phyloP scores from a whole-genome alignment of 2,329 filamentous ascomycete species.

The Cladosporium oxysporum region DNA sequence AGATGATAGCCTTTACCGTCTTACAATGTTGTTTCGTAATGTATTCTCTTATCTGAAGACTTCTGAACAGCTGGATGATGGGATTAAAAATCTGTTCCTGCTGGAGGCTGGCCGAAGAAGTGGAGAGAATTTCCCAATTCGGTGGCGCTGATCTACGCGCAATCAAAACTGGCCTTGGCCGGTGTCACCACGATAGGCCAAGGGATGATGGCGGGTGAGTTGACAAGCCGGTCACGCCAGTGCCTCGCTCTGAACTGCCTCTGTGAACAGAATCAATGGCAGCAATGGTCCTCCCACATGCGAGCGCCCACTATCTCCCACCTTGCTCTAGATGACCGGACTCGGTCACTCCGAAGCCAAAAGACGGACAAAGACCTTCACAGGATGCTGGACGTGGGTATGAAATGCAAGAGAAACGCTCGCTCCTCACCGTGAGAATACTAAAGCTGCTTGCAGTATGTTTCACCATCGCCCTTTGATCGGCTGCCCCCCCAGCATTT shows the following conservation, averaged over 20 bases:
- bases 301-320: too few relatives aligned
- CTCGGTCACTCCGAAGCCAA: background rate
- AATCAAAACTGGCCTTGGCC: background rate
- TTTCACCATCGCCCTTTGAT: too few relatives aligned
- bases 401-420: too few relatives aligned
- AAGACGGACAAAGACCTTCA: slow-evolving; percentile 17
- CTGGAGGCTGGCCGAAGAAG: background rate
- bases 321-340: background rate
- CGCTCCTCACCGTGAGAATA: too few relatives aligned
- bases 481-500: too few relatives aligned
- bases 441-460: too few relatives aligned
- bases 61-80: background rate
- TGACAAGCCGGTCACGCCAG: too few relatives aligned
- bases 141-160: background rate
- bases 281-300: too few relatives aligned
- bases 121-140: background rate
- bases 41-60: background rate
- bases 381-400: slow-evolving; percentile 14
- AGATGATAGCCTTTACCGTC: background rate
- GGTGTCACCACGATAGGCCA: slow-evolving; percentile 7
- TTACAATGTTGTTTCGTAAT: background rate
- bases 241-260: background rate
- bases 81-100: too few relatives aligned
- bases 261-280: too few relatives aligned
- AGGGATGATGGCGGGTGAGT: background rate